Evolutionary conservation across 2,329 filamentous ascomycete species (phyloP), one percentile per base, ranked within the genome.

Genomic region (Pestalotiopsis sp.): DNA sequence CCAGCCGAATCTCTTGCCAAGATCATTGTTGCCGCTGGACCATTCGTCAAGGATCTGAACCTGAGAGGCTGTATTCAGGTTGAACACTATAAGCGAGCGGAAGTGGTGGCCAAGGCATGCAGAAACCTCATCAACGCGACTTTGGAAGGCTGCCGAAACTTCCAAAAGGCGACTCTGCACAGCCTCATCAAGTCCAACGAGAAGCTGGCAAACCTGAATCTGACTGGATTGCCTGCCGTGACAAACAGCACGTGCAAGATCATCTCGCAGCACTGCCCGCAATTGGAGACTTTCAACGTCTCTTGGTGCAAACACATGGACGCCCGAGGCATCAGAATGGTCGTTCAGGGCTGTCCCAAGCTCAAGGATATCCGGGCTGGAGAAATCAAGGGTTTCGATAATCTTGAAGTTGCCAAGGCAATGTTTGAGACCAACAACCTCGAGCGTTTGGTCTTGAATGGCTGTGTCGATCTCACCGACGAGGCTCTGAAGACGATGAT

Each of bases 261-360:
- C 69, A 92, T 99, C 69, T 91, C 93, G 0, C 86, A 92, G 66
- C 91, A 91, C 52, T 98, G 95, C 75, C 90, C 91, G 1, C 90
- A 91, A 63, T 84, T 99, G n/a, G 91, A 97, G 79, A 86, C 88
- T 67, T 86, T 98, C 72, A 97, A 98, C 75, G 88, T 98, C 23
- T 97, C 94, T 0, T 98, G 95, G 94, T 99, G 96, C 82, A 91
- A 90, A 72, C 92, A 94, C 70, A 90, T 98, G 77, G 92, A 96
- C 75, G 92, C 93, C 9, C 84, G 88, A 13, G 95, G 94, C 4
- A 83, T 98, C 66, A 89, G 86, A 71, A 87, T 87, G 65, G 87
- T 99, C 1, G 83, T 98, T 0, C 85, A 92, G 69, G 87, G 87
- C 2, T 98, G 96, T 76, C 84, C 86, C 0, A 90, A 86, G 66